A percentile compares a stretch with the other conserved stretches of the same genome.
These are phyloP conservation scores for Cyclostephanos tholiformis DNA, from an alignment of 108 stramenopile species.

Conservation along the genomic window DNA sequence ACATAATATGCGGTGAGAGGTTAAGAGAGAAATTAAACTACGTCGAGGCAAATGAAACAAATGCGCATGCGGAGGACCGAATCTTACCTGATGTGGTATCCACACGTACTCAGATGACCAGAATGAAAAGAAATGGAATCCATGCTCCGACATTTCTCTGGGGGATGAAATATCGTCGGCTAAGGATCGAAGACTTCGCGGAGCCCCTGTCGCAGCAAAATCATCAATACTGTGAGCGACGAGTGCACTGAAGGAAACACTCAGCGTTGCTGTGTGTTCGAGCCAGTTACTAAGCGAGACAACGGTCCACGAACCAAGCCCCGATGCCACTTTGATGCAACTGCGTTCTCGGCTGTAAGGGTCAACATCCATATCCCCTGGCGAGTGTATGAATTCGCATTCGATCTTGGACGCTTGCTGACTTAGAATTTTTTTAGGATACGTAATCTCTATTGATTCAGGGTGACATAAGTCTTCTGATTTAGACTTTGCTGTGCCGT, in stretches of 20 bases:
- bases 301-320: slow-evolving; percentile 87
- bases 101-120: slow-evolving; percentile 86
- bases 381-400: slow-evolving; percentile 36
- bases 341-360: slow-evolving; percentile 76
- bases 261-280: slow-evolving; percentile 54
- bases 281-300: slow-evolving; percentile 84
- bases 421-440: slow-evolving; percentile 19
- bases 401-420: slow-evolving; percentile 44
- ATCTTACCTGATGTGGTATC: slow-evolving; percentile 54
- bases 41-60: no score
- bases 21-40: not conserved
- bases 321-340: slow-evolving; percentile 77
- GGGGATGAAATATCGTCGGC: slow-evolving; percentile 5
- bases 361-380: slow-evolving; percentile 26
- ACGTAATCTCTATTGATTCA: not conserved
- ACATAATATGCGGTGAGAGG: slow-evolving; percentile 6
- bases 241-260: slow-evolving; percentile 44
- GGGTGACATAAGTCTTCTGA: not conserved
- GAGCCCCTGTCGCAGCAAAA: slow-evolving; percentile 35
- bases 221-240: slow-evolving; percentile 46
- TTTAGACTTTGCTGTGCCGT: not conserved
- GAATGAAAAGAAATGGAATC: slow-evolving; percentile 85
- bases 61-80: not conserved
- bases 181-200: not conserved
- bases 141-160: slow-evolving; percentile 46